phyloP scores from a whole-genome alignment of 2,329 filamentous ascomycete genomes.

The Neurospora crassa region DNA sequence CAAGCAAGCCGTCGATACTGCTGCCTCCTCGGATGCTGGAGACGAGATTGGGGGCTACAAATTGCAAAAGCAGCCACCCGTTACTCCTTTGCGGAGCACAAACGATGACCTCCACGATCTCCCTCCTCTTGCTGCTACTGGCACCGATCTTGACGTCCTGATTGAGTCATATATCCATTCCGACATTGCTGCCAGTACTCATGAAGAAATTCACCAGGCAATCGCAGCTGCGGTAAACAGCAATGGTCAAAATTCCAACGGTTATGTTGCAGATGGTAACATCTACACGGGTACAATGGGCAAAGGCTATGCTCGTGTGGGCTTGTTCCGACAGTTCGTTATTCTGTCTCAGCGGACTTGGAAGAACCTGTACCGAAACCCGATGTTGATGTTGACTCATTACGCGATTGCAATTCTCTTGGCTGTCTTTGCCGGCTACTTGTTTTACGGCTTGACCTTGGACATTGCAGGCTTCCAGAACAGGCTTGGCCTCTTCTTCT shows the following conservation, averaged over 20 bases:
- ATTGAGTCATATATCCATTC: conserved; percentile 69
- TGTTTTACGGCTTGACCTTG: conserved; percentile 93
- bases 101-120: conserved; percentile 61
- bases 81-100: conserved; percentile 43
- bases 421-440: conserved; percentile 85
- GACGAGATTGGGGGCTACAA: conserved; percentile 42
- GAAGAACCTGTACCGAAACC: conserved; percentile 95
- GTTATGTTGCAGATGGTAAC: conserved; percentile 37
- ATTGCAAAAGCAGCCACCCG: conserved; percentile 36
- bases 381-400: conserved; percentile 96
- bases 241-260: conserved; percentile 55
- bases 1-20: conserved; percentile 53
- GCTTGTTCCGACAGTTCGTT: conserved; percentile 71
- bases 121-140: conserved; percentile 47
- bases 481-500: conserved; percentile 93
- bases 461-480: conserved; percentile 98
- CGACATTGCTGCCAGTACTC: conserved; percentile 62
- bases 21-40: conserved; percentile 49
- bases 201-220: conserved; percentile 68
- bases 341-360: conserved; percentile 88
- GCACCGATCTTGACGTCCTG: conserved; percentile 74
- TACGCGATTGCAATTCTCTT: conserved; percentile 95
- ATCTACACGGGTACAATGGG: conserved; percentile 51
- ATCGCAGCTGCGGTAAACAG: conserved; percentile 54
- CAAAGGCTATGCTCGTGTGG: conserved; percentile 73